These are phyloP conservation scores for Aschersonia sp. DNA, from an alignment of 2,329 filamentous ascomycete species.

Conservation along the genomic window DNA sequence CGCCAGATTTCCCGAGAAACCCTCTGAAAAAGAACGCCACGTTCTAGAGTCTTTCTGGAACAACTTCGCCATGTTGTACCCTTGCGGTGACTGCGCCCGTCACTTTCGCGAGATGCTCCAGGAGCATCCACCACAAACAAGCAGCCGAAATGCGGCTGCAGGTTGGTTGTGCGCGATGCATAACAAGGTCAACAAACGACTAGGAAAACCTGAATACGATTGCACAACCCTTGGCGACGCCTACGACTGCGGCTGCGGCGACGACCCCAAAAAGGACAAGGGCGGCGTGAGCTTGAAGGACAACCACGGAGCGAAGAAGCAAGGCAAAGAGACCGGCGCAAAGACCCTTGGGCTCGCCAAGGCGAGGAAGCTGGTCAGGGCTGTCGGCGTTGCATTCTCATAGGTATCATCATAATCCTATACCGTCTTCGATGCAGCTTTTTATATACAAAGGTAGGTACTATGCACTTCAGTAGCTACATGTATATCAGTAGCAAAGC, in stretches of 20 bases:
- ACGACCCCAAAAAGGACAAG: slow-evolving; percentile 26
- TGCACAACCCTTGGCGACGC: slow-evolving; percentile 55
- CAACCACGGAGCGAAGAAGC: background rate
- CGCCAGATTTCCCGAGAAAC: slow-evolving; percentile 52
- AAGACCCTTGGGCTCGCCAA: background rate
- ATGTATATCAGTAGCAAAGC: no score
- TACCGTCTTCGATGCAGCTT: no score
- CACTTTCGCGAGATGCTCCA: slow-evolving; percentile 50
- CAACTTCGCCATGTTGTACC: slow-evolving; percentile 54
- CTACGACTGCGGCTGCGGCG: slow-evolving; percentile 58
- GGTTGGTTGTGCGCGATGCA: slow-evolving; percentile 57
- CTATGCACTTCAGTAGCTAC: no score
- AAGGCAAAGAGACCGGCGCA: background rate
- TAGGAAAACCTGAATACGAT: slow-evolving; percentile 48
- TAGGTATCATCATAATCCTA: no score
- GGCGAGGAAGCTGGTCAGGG: no score
- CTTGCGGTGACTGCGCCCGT: slow-evolving; percentile 53
- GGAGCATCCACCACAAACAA: slow-evolving; percentile 51
- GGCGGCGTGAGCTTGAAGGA: background rate
- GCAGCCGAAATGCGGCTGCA: slow-evolving; percentile 46
- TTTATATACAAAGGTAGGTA: no score
- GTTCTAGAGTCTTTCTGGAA: slow-evolving; percentile 51
- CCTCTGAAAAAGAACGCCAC: slow-evolving; percentile 44
- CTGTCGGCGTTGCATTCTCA: no score
- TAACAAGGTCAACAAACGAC: slow-evolving; percentile 50